Conservation (phyloP, 2,329 filamentous ascomycete species). For the Malbranchea cinnamomea region DNA sequence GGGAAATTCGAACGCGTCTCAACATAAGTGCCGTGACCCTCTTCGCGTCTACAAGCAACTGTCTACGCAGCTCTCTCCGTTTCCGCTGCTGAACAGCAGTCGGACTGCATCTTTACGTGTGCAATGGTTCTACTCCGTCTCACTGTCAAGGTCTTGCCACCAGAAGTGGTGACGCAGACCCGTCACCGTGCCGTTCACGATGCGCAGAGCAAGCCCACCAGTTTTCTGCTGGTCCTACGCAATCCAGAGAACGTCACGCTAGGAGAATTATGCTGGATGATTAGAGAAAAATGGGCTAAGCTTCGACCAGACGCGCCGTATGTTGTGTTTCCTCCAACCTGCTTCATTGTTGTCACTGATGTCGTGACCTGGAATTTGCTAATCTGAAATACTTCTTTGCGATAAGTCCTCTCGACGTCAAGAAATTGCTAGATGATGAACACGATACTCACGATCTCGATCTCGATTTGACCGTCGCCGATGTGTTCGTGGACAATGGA, state of each 20-base stretch:
- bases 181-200: conserved; percentile 7
- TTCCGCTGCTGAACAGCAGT: too few relatives aligned
- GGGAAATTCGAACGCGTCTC: too few relatives aligned
- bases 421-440: conserved; percentile 23
- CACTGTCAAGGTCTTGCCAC: conserved; percentile 20
- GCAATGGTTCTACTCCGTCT: conserved; percentile 24
- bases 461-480: conserved; percentile 20
- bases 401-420: conserved; percentile 23
- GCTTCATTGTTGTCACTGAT: background rate
- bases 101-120: too few relatives aligned
- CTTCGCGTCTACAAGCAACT: too few relatives aligned
- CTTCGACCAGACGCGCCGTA: conserved; percentile 20
- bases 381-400: background rate
- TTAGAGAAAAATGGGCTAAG: conserved; percentile 20
- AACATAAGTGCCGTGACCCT: too few relatives aligned
- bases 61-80: too few relatives aligned
- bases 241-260: conserved; percentile 19
- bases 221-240: conserved; percentile 19
- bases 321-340: conserved; percentile 7
- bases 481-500: conserved; percentile 25
- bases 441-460: conserved; percentile 19
- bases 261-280: conserved; percentile 17
- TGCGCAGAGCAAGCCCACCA: conserved; percentile 12
- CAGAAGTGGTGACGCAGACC: conserved; percentile 12
- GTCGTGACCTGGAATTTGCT: too few relatives aligned